phyloP scores from a whole-genome alignment of 2,329 filamentous ascomycete genomes.

The Penicillium sp. region DNA sequence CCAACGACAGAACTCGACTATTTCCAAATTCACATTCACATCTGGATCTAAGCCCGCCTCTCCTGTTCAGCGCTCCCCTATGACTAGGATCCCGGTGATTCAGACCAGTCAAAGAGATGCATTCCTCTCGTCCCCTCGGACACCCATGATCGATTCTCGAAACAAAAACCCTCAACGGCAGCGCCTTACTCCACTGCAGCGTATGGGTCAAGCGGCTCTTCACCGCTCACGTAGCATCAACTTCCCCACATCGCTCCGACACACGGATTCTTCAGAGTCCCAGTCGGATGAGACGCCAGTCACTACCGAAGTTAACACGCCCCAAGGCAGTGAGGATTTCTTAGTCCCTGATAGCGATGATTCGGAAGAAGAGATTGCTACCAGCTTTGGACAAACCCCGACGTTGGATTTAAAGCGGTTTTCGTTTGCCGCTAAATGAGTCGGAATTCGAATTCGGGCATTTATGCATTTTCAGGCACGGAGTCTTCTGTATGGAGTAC shows the following conservation, averaged over 20 bases:
- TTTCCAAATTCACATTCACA: constrained; percentile 40
- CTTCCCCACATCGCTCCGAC: constrained; percentile 20
- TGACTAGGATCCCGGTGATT: constrained; percentile 14
- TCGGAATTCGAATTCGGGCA: not conserved
- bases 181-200: constrained; percentile 42
- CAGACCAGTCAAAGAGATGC: constrained; percentile 3
- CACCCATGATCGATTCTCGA: constrained; percentile 10
- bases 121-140: constrained; percentile 10
- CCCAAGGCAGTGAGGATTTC: constrained; percentile 53
- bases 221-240: constrained; percentile 40
- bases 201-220: constrained; percentile 42
- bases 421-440: constrained; percentile 33
- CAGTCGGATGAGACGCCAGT: constrained; percentile 3
- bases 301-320: constrained; percentile 12
- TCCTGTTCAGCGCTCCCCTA: constrained; percentile 1
- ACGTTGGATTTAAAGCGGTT: constrained; percentile 39
- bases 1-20: constrained; percentile 34
- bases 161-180: constrained; percentile 12
- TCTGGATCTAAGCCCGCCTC: constrained; percentile 6
- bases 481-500: constrained; percentile 14
- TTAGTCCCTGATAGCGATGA: constrained; percentile 55
- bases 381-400: constrained; percentile 12
- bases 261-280: constrained; percentile 7
- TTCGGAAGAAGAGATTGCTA: constrained; percentile 30
- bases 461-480: constrained; percentile 13